phyloP scores from a whole-genome alignment of 768 basidiomycete genomes.

The Termitomyces sp. region DNA sequence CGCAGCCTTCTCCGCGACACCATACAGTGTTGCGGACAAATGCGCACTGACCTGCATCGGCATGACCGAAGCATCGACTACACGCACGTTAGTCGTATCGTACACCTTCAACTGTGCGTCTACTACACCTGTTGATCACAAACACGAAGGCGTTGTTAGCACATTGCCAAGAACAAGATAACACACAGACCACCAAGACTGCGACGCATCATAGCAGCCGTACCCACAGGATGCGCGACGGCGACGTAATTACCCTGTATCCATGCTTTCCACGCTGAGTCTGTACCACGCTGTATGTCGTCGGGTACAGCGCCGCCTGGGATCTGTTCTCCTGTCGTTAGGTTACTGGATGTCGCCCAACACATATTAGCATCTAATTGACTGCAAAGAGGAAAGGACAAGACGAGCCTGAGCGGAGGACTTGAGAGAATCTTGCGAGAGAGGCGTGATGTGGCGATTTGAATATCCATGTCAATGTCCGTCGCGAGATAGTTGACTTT shows the following conservation, averaged over 20 bases:
- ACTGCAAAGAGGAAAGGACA: background rate
- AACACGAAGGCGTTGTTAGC: background rate
- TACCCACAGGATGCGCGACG: slow-evolving; percentile 46
- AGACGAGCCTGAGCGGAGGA: background rate
- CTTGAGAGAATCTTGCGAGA: slow-evolving; percentile 22
- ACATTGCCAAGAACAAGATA: background rate
- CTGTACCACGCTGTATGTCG: slow-evolving; percentile 34
- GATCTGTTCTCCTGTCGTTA: slow-evolving; percentile 24
- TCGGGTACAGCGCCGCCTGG: slow-evolving; percentile 40
- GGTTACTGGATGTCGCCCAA: background rate
- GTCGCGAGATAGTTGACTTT: slow-evolving; percentile 47
- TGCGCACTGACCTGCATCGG: slow-evolving; percentile 45
- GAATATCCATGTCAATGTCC: slow-evolving; percentile 42
- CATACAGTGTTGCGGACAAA: slow-evolving; percentile 41
- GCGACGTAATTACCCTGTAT: slow-evolving; percentile 33
- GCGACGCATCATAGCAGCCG: slow-evolving; percentile 2
- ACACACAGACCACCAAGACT: background rate
- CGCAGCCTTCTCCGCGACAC: slow-evolving; percentile 51
- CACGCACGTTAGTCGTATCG: slow-evolving; percentile 42
- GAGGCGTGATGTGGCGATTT: slow-evolving; percentile 41
- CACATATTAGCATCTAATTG: background rate
- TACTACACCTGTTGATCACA: slow-evolving; percentile 35
- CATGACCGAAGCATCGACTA: slow-evolving; percentile 45
- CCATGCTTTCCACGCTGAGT: slow-evolving; percentile 42
- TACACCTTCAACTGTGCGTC: slow-evolving; percentile 39